Conservation (phyloP, 805 yeast genomes). For the Vanderwaltozyma polyspora region DNA sequence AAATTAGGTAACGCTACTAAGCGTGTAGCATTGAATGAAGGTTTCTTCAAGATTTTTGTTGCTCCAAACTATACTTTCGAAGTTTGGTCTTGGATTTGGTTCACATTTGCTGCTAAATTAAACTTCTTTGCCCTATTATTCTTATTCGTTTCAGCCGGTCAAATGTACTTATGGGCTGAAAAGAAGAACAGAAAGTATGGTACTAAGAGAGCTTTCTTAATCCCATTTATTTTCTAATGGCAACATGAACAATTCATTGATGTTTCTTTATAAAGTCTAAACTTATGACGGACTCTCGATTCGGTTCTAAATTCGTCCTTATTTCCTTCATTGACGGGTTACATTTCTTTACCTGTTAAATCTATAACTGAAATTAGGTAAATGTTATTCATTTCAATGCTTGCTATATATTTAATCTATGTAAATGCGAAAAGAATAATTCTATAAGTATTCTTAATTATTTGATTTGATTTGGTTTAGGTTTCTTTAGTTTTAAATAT, state of each 20-base stretch:
- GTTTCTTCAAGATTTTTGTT: slow-evolving; percentile 69
- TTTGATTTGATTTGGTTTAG: too few relatives aligned
- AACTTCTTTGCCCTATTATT: slow-evolving; percentile 72
- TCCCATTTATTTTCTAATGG: slow-evolving; percentile 58
- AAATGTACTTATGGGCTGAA: slow-evolving; percentile 88
- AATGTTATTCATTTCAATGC: neutral
- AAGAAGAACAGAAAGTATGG: slow-evolving; percentile 79
- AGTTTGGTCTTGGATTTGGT: slow-evolving; percentile 58
- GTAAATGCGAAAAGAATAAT: neutral
- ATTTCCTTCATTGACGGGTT: too few relatives aligned
- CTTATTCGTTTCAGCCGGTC: slow-evolving; percentile 55
- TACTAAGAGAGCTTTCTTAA: slow-evolving; percentile 60
- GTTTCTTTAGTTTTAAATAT: too few relatives aligned
- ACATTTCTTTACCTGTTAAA: too few relatives aligned
- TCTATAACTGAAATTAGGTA: too few relatives aligned
- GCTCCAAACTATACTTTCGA: slow-evolving; percentile 95
- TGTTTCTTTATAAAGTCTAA: neutral
- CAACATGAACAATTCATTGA: neutral
- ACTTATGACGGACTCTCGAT: too few relatives aligned
- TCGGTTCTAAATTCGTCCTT: too few relatives aligned
- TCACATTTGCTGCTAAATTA: slow-evolving; percentile 54
- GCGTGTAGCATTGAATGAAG: slow-evolving; percentile 52
- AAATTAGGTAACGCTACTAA: slow-evolving; percentile 26
- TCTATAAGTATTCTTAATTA: too few relatives aligned
- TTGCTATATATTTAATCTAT: neutral